Evolutionary conservation across 2,329 filamentous ascomycete species (phyloP).

Genomic region (Clonostachys chloroleuca): DNA sequence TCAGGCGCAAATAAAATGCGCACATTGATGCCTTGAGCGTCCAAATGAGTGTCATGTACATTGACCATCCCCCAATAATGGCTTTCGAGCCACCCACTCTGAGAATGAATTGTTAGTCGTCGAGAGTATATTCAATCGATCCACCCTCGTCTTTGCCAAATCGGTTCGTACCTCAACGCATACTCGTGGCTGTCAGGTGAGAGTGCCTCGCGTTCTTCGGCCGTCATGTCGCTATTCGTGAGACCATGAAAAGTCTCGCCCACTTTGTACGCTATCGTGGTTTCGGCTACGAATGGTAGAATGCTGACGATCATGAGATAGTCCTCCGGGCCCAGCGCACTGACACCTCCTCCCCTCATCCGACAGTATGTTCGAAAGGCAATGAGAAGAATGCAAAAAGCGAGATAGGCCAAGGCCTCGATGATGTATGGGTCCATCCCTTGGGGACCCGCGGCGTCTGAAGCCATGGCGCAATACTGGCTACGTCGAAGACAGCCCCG

Average conservation of each 20-base stretch:
- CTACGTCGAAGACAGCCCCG: too few relatives aligned
- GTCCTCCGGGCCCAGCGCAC: constrained; percentile 1
- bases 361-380: background rate
- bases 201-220: constrained; percentile 35
- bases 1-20: constrained; percentile 38
- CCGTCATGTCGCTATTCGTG: constrained; percentile 49
- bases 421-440: background rate
- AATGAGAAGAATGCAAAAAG: background rate
- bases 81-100: constrained; percentile 47
- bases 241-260: constrained; percentile 38
- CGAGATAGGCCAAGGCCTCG: constrained; percentile 2
- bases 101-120: constrained; percentile 14
- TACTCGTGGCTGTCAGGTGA: constrained; percentile 36
- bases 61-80: constrained; percentile 42
- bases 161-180: constrained; percentile 7
- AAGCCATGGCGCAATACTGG: too few relatives aligned
- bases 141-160: too few relatives aligned
- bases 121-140: constrained; percentile 35
- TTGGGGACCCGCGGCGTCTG: too few relatives aligned
- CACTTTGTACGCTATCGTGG: constrained; percentile 40
- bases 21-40: constrained; percentile 48
- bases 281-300: constrained; percentile 44
- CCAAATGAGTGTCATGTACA: constrained; percentile 46
- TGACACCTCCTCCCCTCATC: background rate
- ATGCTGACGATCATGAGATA: constrained; percentile 1